Conservation (phyloP, 2,329 filamentous ascomycete species). For the Fusarium sp. region DNA sequence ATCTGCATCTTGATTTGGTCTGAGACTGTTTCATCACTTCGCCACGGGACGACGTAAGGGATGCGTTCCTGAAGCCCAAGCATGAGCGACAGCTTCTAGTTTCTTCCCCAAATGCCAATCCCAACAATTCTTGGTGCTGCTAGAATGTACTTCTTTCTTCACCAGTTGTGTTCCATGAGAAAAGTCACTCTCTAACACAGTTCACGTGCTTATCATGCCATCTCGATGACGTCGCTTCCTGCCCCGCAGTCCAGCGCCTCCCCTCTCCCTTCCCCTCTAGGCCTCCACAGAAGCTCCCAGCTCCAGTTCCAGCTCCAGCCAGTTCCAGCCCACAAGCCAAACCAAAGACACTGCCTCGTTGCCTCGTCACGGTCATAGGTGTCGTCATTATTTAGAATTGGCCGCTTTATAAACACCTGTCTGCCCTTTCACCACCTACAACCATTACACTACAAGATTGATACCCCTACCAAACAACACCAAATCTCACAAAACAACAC, state of each 20-base stretch:
- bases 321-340: background rate
- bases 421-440: background rate
- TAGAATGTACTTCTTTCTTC: constrained; percentile 14
- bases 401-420: constrained; percentile 30
- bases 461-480: constrained; percentile 27
- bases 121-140: constrained; percentile 1
- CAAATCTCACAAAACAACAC: constrained; percentile 16
- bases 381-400: constrained; percentile 23
- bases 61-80: constrained; percentile 27
- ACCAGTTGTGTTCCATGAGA: fast-evolving
- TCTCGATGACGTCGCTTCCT: constrained; percentile 48
- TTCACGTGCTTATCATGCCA: constrained; percentile 41
- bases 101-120: constrained; percentile 17
- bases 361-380: constrained; percentile 39
- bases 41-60: constrained; percentile 37
- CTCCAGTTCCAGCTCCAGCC: background rate
- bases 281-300: constrained; percentile 3
- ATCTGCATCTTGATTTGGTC: constrained; percentile 27
- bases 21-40: constrained; percentile 37
- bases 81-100: constrained; percentile 28
- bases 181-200: constrained; percentile 24
- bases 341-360: constrained; percentile 28
- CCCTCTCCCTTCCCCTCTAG: constrained; percentile 8
- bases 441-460: constrained; percentile 23
- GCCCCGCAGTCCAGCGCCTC: constrained; percentile 41